phyloP scores from a whole-genome alignment of 495 filamentous ascomycete genomes.

The Lindgomyces ingoldianus region DNA sequence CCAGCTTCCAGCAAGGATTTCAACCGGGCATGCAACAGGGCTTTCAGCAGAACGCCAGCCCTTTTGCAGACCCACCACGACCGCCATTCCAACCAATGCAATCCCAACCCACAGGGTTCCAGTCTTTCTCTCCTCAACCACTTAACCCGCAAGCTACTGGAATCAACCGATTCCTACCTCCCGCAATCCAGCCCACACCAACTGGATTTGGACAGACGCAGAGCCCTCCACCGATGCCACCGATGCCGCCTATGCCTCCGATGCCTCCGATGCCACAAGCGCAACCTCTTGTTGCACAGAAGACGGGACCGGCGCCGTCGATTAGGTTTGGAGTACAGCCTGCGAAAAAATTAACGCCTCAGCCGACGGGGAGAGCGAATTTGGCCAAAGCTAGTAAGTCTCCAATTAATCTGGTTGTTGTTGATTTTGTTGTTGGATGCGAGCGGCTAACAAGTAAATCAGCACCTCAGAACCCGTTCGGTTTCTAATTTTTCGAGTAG shows the following conservation, averaged over 20 bases:
- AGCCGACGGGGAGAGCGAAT: conserved; percentile 92
- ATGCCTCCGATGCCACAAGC: conserved; percentile 54
- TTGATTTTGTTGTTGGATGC: not conserved
- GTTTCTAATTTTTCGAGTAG: conserved; percentile 57
- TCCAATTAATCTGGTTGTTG: conserved; percentile 3
- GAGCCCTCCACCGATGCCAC: conserved; percentile 31
- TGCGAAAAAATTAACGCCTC: conserved; percentile 77
- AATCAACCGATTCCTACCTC: conserved; percentile 54
- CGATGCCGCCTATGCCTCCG: conserved; percentile 52
- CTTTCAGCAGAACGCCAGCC: conserved; percentile 52
- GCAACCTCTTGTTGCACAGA: conserved; percentile 73
- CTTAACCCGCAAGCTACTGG: conserved; percentile 52
- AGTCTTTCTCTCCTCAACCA: conserved; percentile 49
- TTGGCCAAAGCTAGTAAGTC: conserved; percentile 91
- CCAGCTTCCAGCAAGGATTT: conserved; percentile 29
- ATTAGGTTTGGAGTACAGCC: conserved; percentile 80
- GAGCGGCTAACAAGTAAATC: conserved; percentile 27
- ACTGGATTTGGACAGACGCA: conserved; percentile 49
- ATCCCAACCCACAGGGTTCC: conserved; percentile 45
- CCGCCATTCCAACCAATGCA: conserved; percentile 58
- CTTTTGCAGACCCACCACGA: conserved; percentile 60
- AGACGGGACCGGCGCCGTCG: conserved; percentile 90
- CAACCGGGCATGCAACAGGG: conserved; percentile 47
- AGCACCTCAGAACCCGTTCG: conserved; percentile 93
- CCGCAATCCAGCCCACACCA: conserved; percentile 54